Evolutionary conservation across 106 monocot species (phyloP).

Genomic region (Acorus calamus): DNA sequence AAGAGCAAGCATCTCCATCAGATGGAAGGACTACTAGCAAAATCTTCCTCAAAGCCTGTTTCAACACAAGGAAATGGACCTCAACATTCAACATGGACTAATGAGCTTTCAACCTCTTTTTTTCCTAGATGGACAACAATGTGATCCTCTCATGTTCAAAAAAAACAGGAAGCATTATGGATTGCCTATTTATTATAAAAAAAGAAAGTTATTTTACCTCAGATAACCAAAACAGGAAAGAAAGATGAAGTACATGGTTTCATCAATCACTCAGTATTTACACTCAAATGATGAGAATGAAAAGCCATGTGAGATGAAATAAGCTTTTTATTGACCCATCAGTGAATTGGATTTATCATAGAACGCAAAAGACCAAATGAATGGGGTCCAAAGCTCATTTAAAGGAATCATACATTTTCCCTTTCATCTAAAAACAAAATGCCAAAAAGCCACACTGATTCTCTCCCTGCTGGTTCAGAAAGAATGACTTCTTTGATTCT

Average conservation of each 20-base stretch:
- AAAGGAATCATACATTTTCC: conserved; percentile 22
- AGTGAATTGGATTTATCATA: conserved; percentile 49
- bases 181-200: conserved; percentile 21
- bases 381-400: conserved; percentile 32
- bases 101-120: background rate
- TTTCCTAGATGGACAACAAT: background rate
- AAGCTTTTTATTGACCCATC: conserved; percentile 29
- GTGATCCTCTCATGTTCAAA: background rate
- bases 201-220: conserved; percentile 8
- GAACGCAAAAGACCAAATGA: conserved; percentile 16
- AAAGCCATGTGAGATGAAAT: conserved; percentile 11
- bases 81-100: conserved; percentile 6
- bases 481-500: conserved; percentile 7
- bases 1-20: background rate
- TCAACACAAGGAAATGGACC: conserved; percentile 2
- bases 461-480: conserved; percentile 19
- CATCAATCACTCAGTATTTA: conserved; percentile 41
- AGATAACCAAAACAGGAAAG: conserved; percentile 33
- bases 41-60: conserved; percentile 1
- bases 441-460: conserved; percentile 29
- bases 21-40: background rate
- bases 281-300: conserved; percentile 11
- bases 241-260: conserved; percentile 30
- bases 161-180: conserved; percentile 10
- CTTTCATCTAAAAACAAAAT: conserved; percentile 11